A percentile compares a stretch with the other conserved stretches of the same genome.
Conservation (phyloP, 140 eudicot genomes). For the Anethum foeniculum region DNA sequence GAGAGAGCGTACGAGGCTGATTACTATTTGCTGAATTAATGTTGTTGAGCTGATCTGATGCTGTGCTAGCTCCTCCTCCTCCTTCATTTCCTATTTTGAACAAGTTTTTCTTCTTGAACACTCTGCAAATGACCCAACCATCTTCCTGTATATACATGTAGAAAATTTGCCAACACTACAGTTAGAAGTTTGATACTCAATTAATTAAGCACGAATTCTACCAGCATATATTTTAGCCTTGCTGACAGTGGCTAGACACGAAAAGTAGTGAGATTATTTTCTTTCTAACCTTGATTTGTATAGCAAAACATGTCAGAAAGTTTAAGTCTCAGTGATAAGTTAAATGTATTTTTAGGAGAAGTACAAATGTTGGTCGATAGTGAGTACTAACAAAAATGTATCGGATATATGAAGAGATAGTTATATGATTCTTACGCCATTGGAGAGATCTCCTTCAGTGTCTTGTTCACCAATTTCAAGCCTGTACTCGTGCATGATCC, state of each 20-base stretch:
- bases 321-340: not conserved
- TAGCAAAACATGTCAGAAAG: not conserved
- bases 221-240: not conserved
- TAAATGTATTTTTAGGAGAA: not conserved
- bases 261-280: too few species aligned
- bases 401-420: not conserved
- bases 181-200: not conserved
- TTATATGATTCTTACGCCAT: constrained; percentile 19
- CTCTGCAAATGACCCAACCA: constrained; percentile 87
- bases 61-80: not conserved
- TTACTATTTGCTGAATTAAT: not conserved
- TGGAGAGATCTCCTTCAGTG: constrained; percentile 27
- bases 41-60: constrained; percentile 35
- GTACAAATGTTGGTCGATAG: not conserved
- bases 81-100: constrained; percentile 56
- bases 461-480: constrained; percentile 65
- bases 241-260: not conserved
- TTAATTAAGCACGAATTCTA: not conserved
- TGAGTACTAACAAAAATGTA: not conserved
- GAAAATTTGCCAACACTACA: not conserved
- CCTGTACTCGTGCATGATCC: constrained; percentile 87
- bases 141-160: constrained; percentile 38
- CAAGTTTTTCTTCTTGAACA: constrained; percentile 66
- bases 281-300: too few species aligned
- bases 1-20: not conserved